Evolutionary conservation across 2,329 filamentous ascomycete species (phyloP), one percentile per base, ranked within the genome.

Genomic region (Monosporascus cannonballus): DNA sequence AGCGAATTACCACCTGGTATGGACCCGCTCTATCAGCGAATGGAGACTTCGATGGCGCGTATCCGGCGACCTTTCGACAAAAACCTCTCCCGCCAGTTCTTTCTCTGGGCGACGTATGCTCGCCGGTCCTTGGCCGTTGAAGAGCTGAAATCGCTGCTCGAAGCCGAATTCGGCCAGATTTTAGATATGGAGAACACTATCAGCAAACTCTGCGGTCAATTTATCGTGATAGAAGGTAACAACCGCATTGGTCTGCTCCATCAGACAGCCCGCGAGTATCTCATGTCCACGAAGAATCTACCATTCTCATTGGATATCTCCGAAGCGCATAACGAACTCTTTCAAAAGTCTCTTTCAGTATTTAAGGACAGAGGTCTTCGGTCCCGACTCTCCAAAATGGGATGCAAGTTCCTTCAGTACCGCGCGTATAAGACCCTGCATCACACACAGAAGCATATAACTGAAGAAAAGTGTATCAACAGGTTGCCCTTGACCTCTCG

Each of bases 1-100:
- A 24, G 60, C 1, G 59, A 65, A 6, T 51, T 69, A 1, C 69
- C 68, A 2, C 37, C 51, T 1, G 69, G 62, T 2, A 69, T 71
- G 67, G 60, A 65, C 6, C 54, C 53, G 0, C 45, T 59, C 20
- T 59, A 58, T 25, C 48, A 46, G 5, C 48, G 54, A 7, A 58
- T 59, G 56, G 56, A 53, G 24, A 46, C 25, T 2, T 41, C 50
- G 11, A 36, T 59, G 4, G 39, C 39, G 1, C 17, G 41, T 8
- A 54, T 56, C 8, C 36, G 38, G 9, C 38, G 48, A 3, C 15
- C 25, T 8, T 53, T 51, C 7, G 56, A 59, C 14, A 47, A 25
- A 4, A 22, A 48, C 1, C 46, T 59, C 14, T 49, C 55, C 1
- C 46, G 34, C 8, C 34, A 39, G 14, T 41, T 59, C 8, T 51